These are phyloP conservation scores for Mediolabrus comicus DNA, from an alignment of 108 stramenopile genomes.

Conservation along the genomic window DNA sequence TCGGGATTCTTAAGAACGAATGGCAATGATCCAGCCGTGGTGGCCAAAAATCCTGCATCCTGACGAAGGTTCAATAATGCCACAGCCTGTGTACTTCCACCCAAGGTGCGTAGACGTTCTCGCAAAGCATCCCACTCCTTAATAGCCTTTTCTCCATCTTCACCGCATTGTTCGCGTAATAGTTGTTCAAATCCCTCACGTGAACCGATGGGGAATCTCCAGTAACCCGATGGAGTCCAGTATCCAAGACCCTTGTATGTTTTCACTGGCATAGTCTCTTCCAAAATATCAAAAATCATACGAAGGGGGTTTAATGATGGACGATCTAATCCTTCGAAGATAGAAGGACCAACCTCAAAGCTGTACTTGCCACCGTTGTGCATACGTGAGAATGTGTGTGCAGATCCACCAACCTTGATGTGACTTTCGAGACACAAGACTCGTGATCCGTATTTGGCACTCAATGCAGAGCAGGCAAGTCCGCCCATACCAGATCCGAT, in stretches of 20 bases:
- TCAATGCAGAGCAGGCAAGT: constrained; percentile 75
- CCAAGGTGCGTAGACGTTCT: constrained; percentile 78
- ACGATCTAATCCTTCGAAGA: constrained; percentile 88
- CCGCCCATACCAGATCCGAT: constrained; percentile 92
- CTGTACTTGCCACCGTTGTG: constrained; percentile 88
- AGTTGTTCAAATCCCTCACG: constrained; percentile 65
- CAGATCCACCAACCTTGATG: constrained; percentile 87
- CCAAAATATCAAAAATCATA: constrained; percentile 88
- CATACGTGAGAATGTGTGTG: constrained; percentile 83
- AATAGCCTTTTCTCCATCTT: constrained; percentile 84
- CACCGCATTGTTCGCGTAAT: constrained; percentile 77
- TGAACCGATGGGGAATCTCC: constrained; percentile 88
- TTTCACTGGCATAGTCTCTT: constrained; percentile 87
- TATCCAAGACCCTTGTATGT: constrained; percentile 89
- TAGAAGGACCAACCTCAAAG: constrained; percentile 88
- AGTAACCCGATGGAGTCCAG: constrained; percentile 88
- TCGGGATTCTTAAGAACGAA: constrained; percentile 87
- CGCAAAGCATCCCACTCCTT: constrained; percentile 82
- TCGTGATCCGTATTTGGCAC: constrained; percentile 81
- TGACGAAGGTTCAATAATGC: constrained; percentile 82
- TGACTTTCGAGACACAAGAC: constrained; percentile 82
- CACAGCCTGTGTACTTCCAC: constrained; percentile 85
- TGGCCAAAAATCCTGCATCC: constrained; percentile 88
- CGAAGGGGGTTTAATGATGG: constrained; percentile 84
- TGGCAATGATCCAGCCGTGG: constrained; percentile 83